phyloP scores from a whole-genome alignment of 768 basidiomycete species.

The Phlebiopsis flavidoalba region DNA sequence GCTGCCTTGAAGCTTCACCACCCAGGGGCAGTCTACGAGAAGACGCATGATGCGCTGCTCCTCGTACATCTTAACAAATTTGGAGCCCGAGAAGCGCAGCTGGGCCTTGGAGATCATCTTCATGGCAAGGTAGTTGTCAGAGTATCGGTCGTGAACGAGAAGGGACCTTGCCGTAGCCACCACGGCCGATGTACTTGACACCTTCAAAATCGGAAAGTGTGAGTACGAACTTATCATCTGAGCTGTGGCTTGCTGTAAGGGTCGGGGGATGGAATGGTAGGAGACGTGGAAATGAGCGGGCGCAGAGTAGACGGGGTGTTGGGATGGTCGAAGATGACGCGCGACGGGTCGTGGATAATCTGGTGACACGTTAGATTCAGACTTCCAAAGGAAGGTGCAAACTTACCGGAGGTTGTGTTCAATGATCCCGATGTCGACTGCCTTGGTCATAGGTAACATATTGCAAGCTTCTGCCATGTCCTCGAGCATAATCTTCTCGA shows the following conservation, averaged over 20 bases:
- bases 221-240: background rate
- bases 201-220: conserved; percentile 2
- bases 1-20: conserved; percentile 7
- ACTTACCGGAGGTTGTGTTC: background rate
- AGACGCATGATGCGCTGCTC: conserved; percentile 5
- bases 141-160: conserved; percentile 1
- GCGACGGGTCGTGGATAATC: background rate
- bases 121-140: conserved; percentile 1
- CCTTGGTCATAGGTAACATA: background rate
- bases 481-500: background rate
- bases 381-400: background rate
- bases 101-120: conserved; percentile 2
- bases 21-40: conserved; percentile 2
- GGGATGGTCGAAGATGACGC: background rate
- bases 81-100: background rate
- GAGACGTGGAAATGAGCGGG: background rate
- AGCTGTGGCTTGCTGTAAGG: background rate
- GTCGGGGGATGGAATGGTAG: background rate
- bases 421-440: background rate
- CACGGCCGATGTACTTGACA: conserved; percentile 1
- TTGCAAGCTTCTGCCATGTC: background rate
- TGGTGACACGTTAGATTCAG: background rate
- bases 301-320: background rate
- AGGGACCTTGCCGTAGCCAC: conserved; percentile 4
- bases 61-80: background rate